A percentile compares a stretch with the other conserved stretches of the same genome.
Conservation (phyloP, 768 basidiomycete species). For the Suillus weaverae region DNA sequence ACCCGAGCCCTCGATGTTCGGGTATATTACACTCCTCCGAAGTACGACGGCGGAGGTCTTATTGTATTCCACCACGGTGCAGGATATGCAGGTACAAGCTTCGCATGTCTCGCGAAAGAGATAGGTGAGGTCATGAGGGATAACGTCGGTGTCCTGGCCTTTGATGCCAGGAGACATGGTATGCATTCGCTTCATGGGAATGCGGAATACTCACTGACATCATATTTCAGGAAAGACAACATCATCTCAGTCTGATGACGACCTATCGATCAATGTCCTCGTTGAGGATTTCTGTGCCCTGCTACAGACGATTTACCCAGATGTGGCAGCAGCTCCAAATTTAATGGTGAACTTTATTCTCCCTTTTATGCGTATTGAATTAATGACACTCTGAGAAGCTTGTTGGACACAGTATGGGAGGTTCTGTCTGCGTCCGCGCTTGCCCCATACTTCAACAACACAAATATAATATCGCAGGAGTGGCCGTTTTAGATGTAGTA, state of each 20-base stretch:
- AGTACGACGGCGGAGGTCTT: conserved; percentile 49
- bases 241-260: conserved; percentile 23
- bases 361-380: background rate
- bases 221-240: conserved; percentile 25
- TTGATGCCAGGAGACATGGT: conserved; percentile 92
- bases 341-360: conserved; percentile 57
- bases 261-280: conserved; percentile 69
- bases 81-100: conserved; percentile 87
- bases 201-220: background rate
- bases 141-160: conserved; percentile 77
- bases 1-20: conserved; percentile 64
- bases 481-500: conserved; percentile 84
- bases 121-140: conserved; percentile 57
- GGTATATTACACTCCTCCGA: conserved; percentile 82
- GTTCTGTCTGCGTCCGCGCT: conserved; percentile 78
- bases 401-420: conserved; percentile 97
- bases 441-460: conserved; percentile 64
- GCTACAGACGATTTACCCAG: conserved; percentile 67
- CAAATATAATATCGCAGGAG: conserved; percentile 73
- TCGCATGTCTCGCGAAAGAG: conserved; percentile 89
- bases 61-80: conserved; percentile 96
- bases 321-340: conserved; percentile 61
- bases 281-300: conserved; percentile 73
- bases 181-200: conserved; percentile 22
- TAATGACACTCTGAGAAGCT: conserved; percentile 45